Evolutionary conservation across 495 filamentous ascomycete genomes (phyloP), one percentile per base, ranked within the genome.

Genomic region (Penicillium mononematosum): DNA sequence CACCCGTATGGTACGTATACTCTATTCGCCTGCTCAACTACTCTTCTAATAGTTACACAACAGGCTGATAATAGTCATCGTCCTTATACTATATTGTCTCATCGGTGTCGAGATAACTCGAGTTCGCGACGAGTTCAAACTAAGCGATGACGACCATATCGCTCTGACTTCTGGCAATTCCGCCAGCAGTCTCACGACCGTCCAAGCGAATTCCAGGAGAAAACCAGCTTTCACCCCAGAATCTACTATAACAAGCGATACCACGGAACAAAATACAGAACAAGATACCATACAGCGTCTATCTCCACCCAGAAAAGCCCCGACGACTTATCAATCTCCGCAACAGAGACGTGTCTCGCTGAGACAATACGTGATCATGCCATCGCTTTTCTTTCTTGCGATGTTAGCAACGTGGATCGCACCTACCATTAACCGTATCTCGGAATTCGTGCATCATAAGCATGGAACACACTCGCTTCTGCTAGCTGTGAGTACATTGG

Each of bases 321-420:
- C 49, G 12, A 16, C 51, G 1, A 57, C 22, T 7, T 43, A 45
- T 29, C 45, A 54, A 17, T 17, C 55, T 7, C 55, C 58, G 25
- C 60, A 58, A 31, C 64, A 66, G 11, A 66, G 72, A 6, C 60
- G 72, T 5, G 60, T 78, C 2, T 79, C 76, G 0, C 75, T 79
- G 31, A 62, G 73, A 9, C 75, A 79, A 55, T 79, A 77, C 51
- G 68, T 78, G 25, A 67, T 78, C 20, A 80, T 80, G 75, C 77
- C 78, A 1, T 63, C 78, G 7, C 61, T 80, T 14, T 77, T 80
- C 67, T 80, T 79, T 52, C 63, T 78, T 7, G 75, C 72, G 0
- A 60, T 79, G 39, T 58, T 80, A 6, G 56, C 72, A 1, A 75
- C 77, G 3, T 80, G 78, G 78, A 73, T 79, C 6, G 63, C 75